Percentiles rank a stretch among this genome's conserved stretches.
Evolutionary conservation across 495 filamentous ascomycete genomes (phyloP).

Genomic region (Amphirosellinia nigrospora): DNA sequence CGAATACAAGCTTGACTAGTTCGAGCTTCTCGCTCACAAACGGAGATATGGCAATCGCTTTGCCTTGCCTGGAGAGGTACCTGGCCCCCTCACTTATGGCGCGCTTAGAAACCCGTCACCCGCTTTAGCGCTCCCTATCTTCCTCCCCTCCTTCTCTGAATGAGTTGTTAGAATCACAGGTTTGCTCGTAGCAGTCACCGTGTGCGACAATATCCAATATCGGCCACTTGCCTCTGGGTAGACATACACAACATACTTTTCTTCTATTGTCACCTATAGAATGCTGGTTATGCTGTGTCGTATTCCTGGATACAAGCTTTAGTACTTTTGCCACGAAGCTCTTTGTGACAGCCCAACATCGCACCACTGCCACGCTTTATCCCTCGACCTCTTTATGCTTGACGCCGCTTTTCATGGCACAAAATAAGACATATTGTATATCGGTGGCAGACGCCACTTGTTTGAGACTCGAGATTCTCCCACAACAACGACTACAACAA

Average conservation of each 20-base stretch:
- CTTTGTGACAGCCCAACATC: not conserved
- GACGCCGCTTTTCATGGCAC: not conserved
- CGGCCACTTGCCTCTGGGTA: not conserved
- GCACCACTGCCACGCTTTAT: not conserved
- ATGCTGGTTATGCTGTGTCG: not conserved
- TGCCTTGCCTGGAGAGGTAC: slow-evolving; percentile 5
- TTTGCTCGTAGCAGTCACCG: not conserved
- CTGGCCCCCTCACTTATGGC: not conserved
- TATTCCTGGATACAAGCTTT: not conserved
- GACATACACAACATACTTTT: not conserved
- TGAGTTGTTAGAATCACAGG: not conserved
- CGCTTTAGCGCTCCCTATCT: not conserved
- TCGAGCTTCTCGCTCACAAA: not conserved
- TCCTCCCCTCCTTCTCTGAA: slow-evolving; percentile 7
- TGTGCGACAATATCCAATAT: slow-evolving; percentile 1
- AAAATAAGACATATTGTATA: not conserved
- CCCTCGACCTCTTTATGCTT: not conserved
- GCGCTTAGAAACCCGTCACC: not conserved
- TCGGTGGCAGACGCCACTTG: not conserved
- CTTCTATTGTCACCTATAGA: not conserved
- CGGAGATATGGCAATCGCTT: not conserved
- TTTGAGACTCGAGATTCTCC: not conserved
- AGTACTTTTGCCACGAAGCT: not conserved
- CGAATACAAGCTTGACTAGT: not conserved
- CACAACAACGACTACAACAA: not conserved